Evolutionary conservation across 441 rosid species (phyloP).

Genomic region (Croton setiger): DNA sequence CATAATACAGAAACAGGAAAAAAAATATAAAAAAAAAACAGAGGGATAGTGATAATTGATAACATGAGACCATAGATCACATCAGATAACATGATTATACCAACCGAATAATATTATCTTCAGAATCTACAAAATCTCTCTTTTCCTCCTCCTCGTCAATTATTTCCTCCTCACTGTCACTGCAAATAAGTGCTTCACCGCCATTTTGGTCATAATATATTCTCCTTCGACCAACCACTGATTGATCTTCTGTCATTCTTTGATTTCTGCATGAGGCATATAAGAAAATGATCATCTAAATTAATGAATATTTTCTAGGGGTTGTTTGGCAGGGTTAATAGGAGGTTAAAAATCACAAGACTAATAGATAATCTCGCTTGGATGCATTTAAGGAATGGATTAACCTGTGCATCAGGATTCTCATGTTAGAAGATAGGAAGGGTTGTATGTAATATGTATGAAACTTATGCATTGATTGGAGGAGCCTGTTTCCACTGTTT

Average conservation of each 20-base stretch:
- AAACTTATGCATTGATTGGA: neutral
- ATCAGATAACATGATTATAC: slow-evolving; percentile 36
- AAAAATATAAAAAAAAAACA: neutral
- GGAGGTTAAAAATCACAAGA: neutral
- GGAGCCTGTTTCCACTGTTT: neutral
- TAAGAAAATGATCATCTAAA: slow-evolving; percentile 14
- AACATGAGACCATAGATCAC: slow-evolving; percentile 2
- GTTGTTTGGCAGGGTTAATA: neutral
- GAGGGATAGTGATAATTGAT: neutral
- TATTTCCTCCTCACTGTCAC: slow-evolving; percentile 96
- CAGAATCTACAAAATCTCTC: slow-evolving; percentile 64
- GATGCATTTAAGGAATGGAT: too few species aligned
- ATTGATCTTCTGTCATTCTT: slow-evolving; percentile 99
- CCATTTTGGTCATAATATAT: slow-evolving; percentile 97
- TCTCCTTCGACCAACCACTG: slow-evolving; percentile 96
- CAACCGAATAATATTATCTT: slow-evolving; percentile 87
- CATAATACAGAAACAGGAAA: neutral
- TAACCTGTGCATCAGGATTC: slow-evolving; percentile 1
- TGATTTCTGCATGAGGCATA: slow-evolving; percentile 65
- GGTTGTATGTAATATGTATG: neutral
- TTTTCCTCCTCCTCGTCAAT: slow-evolving; percentile 87
- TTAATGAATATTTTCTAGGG: neutral
- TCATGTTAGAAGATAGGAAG: neutral
- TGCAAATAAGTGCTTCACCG: slow-evolving; percentile 97
- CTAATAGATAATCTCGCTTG: too few species aligned